Conservation (phyloP, 345 rosid species). For the Eucalyptus curtisii region DNA sequence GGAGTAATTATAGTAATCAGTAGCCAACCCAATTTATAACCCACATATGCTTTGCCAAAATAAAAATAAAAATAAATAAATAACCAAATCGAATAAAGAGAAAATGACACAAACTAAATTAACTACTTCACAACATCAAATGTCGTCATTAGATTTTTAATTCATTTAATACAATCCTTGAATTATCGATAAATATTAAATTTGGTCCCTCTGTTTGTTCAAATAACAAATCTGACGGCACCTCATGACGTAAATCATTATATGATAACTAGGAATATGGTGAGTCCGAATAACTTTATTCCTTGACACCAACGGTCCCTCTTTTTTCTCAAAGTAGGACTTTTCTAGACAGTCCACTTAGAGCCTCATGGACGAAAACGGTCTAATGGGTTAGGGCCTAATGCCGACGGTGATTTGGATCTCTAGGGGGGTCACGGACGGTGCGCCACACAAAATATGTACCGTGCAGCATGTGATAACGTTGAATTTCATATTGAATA, state of each 20-base stretch:
- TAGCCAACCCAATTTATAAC: neutral
- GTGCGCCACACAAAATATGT: neutral
- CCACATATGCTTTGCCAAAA: neutral
- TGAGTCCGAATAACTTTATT: neutral
- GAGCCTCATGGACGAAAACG: neutral
- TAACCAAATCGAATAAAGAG: neutral
- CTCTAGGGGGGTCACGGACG: accelerated
- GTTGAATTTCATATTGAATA: accelerated
- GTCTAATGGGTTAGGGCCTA: neutral
- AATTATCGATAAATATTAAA: neutral
- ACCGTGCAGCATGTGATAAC: neutral
- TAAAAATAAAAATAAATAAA: neutral
- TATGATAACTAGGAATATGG: neutral
- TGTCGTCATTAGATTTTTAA: neutral
- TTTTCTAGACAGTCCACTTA: accelerated
- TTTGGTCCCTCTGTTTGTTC: accelerated
- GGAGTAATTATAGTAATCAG: neutral
- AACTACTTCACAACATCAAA: neutral
- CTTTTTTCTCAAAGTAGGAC: neutral
- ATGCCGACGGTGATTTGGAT: neutral
- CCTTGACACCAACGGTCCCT: accelerated
- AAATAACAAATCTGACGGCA: neutral
- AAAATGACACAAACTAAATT: neutral
- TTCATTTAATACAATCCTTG: neutral
- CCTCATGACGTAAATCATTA: neutral